phyloP scores from a whole-genome alignment of 1,284 basidiomycete species.

The Kwoniella shivajii region DNA sequence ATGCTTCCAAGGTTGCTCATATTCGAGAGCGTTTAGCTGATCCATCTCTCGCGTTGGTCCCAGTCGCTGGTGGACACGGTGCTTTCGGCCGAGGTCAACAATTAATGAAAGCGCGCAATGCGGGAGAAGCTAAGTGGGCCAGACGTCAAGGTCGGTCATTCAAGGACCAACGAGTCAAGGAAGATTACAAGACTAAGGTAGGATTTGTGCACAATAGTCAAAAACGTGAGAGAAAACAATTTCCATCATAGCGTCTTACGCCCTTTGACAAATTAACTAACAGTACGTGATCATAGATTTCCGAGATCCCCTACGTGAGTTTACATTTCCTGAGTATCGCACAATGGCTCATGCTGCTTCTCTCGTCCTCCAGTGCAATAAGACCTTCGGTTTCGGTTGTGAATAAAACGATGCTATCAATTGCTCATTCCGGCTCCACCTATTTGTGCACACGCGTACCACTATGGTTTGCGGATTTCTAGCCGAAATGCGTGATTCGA shows the following conservation, averaged over 20 bases:
- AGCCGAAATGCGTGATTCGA: no score
- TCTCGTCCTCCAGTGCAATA: not conserved
- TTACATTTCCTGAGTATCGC: slow-evolving; percentile 8
- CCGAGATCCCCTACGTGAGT: slow-evolving; percentile 57
- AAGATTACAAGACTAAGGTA: slow-evolving; percentile 81
- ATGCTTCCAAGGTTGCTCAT: slow-evolving; percentile 59
- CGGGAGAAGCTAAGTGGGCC: slow-evolving; percentile 90
- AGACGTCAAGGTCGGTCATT: slow-evolving; percentile 84
- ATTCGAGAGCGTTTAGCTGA: slow-evolving; percentile 74
- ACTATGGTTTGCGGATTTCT: no score
- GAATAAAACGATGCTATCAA: no score
- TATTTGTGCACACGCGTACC: no score
- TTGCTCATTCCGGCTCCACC: no score
- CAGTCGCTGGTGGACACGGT: slow-evolving; percentile 80
- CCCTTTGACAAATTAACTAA: not conserved
- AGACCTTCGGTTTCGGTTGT: no score
- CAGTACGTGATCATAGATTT: slow-evolving; percentile 57
- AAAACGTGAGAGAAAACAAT: slow-evolving; percentile 60
- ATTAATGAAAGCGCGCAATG: slow-evolving; percentile 87
- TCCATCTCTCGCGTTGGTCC: slow-evolving; percentile 78
- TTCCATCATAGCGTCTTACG: not conserved
- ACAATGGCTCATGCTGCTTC: not conserved
- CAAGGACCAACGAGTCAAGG: slow-evolving; percentile 73
- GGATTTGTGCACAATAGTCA: slow-evolving; percentile 72
- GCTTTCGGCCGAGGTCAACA: slow-evolving; percentile 78